These are phyloP conservation scores for Tylopilus sp. DNA, from an alignment of 768 basidiomycete species.

Conservation along the genomic window DNA sequence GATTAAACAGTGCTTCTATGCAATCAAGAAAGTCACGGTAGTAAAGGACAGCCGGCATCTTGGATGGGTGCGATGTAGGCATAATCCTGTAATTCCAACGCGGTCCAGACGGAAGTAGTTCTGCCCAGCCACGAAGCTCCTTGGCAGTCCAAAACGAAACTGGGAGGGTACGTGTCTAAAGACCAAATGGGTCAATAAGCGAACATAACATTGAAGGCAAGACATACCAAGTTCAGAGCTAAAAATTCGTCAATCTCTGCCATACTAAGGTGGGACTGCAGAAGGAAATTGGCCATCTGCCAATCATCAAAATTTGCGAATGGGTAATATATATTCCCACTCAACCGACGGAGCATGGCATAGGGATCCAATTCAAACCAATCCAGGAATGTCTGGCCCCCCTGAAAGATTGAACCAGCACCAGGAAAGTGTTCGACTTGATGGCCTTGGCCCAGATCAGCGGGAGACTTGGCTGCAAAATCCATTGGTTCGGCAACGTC, in stretches of 20 bases:
- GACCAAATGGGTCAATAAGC: neutral
- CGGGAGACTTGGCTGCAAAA: neutral
- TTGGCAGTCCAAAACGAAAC: too few relatives aligned
- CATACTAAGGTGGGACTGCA: neutral
- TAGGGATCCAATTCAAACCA: neutral
- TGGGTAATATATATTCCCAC: neutral
- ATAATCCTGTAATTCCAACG: neutral
- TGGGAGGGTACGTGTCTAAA: too few relatives aligned
- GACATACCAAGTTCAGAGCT: neutral
- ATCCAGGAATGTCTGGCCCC: too few relatives aligned
- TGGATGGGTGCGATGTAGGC: neutral
- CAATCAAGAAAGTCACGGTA: neutral
- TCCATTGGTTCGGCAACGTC: neutral
- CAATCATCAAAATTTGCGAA: neutral
- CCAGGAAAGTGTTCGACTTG: neutral
- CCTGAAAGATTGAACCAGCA: neutral
- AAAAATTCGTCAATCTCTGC: neutral
- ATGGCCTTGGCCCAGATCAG: neutral
- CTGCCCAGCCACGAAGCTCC: neutral
- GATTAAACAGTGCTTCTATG: too few relatives aligned
- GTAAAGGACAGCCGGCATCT: too few relatives aligned
- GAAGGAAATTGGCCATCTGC: neutral
- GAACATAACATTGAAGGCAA: neutral
- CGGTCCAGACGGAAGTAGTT: neutral
- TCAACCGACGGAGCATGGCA: neutral